A percentile compares a stretch with the other conserved stretches of the same genome.
Conservation (phyloP, 2,329 filamentous ascomycete species). For the Pseudopithomyces maydicus region DNA sequence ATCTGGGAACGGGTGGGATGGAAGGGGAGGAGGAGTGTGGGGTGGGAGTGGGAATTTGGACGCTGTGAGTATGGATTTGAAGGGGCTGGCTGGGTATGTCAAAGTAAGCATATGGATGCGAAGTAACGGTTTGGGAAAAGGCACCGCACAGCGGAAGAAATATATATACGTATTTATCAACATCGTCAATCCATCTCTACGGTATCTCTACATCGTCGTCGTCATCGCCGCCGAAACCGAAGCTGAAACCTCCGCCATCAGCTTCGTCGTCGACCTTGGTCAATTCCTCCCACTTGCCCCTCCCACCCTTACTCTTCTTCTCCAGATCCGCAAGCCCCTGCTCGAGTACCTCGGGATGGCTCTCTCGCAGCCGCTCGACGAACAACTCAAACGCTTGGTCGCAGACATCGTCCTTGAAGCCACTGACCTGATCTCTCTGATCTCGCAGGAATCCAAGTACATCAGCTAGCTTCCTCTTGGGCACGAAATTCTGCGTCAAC, state of each 20-base stretch:
- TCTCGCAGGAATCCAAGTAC: conserved; percentile 82
- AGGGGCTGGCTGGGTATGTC: too few species aligned
- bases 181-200: conserved; percentile 14
- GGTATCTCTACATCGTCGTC: conserved; percentile 51
- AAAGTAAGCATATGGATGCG: too few species aligned
- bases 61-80: too few species aligned
- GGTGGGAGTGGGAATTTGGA: too few species aligned
- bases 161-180: too few species aligned
- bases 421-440: conserved; percentile 83
- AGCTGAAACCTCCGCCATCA: conserved; percentile 60
- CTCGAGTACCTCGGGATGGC: conserved; percentile 68
- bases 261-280: conserved; percentile 61
- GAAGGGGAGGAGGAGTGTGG: too few species aligned
- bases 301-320: conserved; percentile 67
- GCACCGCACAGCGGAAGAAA: too few species aligned
- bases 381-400: conserved; percentile 77
- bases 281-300: conserved; percentile 81
- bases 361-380: conserved; percentile 66
- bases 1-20: too few species aligned
- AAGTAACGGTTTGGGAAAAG: too few species aligned
- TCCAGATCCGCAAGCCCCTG: conserved; percentile 69
- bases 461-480: conserved; percentile 71
- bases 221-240: conserved; percentile 64
- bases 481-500: conserved; percentile 95
- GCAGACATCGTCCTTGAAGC: conserved; percentile 73